Evolutionary conservation across 1,284 basidiomycete genomes (phyloP), one percentile per base, ranked within the genome.

Genomic region (Takashimella tepidaria): DNA sequence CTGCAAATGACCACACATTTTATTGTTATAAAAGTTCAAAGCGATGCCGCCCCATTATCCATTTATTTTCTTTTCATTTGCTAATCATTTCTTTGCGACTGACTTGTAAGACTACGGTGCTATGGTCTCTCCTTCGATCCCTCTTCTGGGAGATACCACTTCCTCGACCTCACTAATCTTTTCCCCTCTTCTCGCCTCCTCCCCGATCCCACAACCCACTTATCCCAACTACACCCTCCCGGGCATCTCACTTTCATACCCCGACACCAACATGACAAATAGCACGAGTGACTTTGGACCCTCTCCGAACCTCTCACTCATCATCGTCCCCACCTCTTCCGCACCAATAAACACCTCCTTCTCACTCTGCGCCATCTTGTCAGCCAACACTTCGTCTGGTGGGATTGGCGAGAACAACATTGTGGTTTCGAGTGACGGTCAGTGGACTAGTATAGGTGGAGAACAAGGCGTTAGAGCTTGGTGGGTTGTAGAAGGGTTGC

Each of bases 161-260:
- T 77, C 83, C 1, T 85, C 83, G 51, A 82, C 86, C 64, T 86
- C 82, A 0, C 74, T 92, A n/a, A 65, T 92, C 12, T 89, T 88
- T 70, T 91, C 89, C 0, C 82, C 84, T 0, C 71, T 83, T 0
- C 82, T 86, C 48, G 72, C 76, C 12, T 24, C 62, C 70, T 4
- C 61, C 65, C 12, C 62, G 50, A 25, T 68, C 2, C 50, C 60
- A 1, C 67, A 77, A 48, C 86, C 86, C 0, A 74, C 74, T 11
- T 92, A 83, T 65, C 89, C 89, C 6, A 90, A 91, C 66, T 92
- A 89, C 70, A 87, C 86, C 1, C 80, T 92, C 0, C 84, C 86
- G 1, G 60, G 76, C 0, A 82, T 84, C 0, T 82, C 84, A 60
- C 64, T 81, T 12, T 73, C 81, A 0, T 62, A 78, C n/a, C 80